Conservation (phyloP, 2,329 filamentous ascomycete genomes). For the Bipolaris cookei region DNA sequence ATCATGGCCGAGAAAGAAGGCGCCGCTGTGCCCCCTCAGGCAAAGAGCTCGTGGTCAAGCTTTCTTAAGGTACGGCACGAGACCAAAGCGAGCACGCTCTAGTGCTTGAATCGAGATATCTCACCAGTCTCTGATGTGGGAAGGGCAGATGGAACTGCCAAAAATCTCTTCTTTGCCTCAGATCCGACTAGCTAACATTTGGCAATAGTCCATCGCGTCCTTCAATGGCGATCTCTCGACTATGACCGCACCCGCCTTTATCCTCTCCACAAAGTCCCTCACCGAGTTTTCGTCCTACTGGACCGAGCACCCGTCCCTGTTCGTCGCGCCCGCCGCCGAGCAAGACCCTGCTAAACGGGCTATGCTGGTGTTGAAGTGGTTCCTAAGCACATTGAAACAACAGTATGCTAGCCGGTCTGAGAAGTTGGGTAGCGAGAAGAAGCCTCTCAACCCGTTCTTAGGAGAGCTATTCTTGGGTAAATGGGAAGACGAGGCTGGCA, state of each 20-base stretch:
- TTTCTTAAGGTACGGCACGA: constrained; percentile 54
- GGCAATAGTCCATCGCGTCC: constrained; percentile 57
- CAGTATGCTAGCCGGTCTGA: constrained; percentile 80
- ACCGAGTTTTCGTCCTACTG: constrained; percentile 65
- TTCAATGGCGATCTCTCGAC: constrained; percentile 64
- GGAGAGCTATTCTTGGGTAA: constrained; percentile 92
- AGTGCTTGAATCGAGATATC: neutral
- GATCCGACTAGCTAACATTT: constrained; percentile 5
- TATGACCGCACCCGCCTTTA: constrained; percentile 63
- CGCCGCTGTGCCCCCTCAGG: constrained; percentile 54
- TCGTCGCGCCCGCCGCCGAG: constrained; percentile 82
- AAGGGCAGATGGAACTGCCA: neutral
- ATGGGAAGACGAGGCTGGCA: constrained; percentile 83
- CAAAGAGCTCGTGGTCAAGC: constrained; percentile 57
- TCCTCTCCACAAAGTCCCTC: constrained; percentile 61
- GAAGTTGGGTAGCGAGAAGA: constrained; percentile 89
- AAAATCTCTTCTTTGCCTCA: constrained; percentile 4
- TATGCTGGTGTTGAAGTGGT: constrained; percentile 93
- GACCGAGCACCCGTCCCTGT: constrained; percentile 66
- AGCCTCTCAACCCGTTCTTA: constrained; percentile 94
- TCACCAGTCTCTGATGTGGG: too few relatives aligned
- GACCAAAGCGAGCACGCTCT: neutral
- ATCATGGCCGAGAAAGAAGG: constrained; percentile 50
- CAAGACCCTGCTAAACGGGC: constrained; percentile 80
- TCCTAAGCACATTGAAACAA: constrained; percentile 89